Evolutionary conservation across 805 yeast species (phyloP), one percentile per base, ranked within the genome.

Genomic region (Starmerella gropengiesseri): DNA sequence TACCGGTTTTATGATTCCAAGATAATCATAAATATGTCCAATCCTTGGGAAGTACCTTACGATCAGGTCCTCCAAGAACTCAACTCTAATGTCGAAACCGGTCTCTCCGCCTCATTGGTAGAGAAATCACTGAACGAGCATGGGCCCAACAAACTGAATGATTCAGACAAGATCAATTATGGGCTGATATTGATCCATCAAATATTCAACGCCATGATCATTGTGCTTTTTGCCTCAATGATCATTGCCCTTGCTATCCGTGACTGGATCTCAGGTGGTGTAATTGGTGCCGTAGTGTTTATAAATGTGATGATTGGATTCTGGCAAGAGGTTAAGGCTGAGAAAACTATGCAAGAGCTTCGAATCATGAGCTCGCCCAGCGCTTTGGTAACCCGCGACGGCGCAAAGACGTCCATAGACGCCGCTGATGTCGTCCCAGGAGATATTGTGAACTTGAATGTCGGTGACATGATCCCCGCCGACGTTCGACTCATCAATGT

Each of bases 401-500:
- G 82, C 27, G 63, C 62, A 14, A 76, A 74, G 45, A 52, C 58
- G 14, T 71, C 78, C 2, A 67, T 81, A 26, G 71, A 79, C 5
- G 75, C 84, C 1, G 73, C 69, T 41, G 73, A 71, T 2, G 75
- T 79, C 21, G 87, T 78, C 17, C 85, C 85, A 1, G 89, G 89
- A 44, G 89, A 80, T 57, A 58, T 89, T 56, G 93, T 89, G 29
- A 81, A 78, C 53, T 82, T 89, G 53, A 63, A 77, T 31, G 87
- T 86, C 41, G 98, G 98, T 52, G 98, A 89, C 62, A 71, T 95
- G 53, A 79, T 89, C 43, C 97, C 98, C 1, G 97, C 97, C 0
- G 98, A 89, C 61, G 64, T 89, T 17, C 73, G 97, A 58, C 68
- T 89, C 44, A 71, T 77, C 5, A 80, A 80, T 45, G 74, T 93